Evolutionary conservation across 2,329 filamentous ascomycete species (phyloP).

Genomic region (Orbilia quercus): DNA sequence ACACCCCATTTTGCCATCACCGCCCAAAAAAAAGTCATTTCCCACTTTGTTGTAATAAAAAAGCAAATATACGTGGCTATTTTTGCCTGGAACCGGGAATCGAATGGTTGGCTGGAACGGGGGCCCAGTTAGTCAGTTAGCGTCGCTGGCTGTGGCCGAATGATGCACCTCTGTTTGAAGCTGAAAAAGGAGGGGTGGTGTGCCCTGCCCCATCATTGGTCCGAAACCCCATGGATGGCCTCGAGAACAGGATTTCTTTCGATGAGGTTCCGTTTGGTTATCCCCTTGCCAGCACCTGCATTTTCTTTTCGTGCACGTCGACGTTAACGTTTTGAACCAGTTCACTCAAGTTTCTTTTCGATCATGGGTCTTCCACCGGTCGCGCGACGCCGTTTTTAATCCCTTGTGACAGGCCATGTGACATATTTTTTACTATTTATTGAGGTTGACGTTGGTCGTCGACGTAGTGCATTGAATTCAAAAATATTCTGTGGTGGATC

Average conservation of each 20-base stretch:
- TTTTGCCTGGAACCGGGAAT: slow-evolving; percentile 53
- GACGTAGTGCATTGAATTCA: too few species aligned
- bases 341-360: too few species aligned
- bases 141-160: slow-evolving; percentile 43
- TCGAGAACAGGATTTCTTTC: slow-evolving; percentile 42
- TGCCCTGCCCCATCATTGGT: slow-evolving; percentile 43
- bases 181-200: slow-evolving; percentile 51
- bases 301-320: slow-evolving; percentile 26
- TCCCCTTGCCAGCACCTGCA: slow-evolving; percentile 23
- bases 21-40: slow-evolving; percentile 26
- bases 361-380: too few species aligned
- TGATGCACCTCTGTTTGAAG: slow-evolving; percentile 21
- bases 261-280: slow-evolving; percentile 48
- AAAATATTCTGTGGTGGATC: too few species aligned
- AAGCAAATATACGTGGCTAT: slow-evolving; percentile 44
- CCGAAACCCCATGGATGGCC: slow-evolving; percentile 31
- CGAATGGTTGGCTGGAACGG: slow-evolving; percentile 47
- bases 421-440: slow-evolving; percentile 5
- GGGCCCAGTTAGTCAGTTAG: too few species aligned
- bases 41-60: slow-evolving; percentile 1
- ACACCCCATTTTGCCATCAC: neutral
- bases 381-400: neutral
- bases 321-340: slow-evolving; percentile 20
- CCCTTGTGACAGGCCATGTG: slow-evolving; percentile 26
- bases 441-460: too few species aligned